phyloP scores from a whole-genome alignment of 805 yeast species.

The Metschnikowia santaceciliae region DNA sequence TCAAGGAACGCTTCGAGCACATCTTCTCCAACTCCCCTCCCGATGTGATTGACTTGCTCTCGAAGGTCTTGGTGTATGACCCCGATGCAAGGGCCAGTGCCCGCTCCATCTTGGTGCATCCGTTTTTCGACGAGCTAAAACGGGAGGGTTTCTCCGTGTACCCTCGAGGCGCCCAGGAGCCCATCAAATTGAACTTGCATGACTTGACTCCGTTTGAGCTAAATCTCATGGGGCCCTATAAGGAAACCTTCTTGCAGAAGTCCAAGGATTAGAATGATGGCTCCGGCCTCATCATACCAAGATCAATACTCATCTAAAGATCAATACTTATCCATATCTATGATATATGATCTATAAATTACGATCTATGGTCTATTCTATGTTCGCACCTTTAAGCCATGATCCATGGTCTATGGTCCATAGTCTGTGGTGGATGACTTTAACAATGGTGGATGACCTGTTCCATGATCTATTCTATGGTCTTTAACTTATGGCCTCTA shows the following conservation, averaged over 20 bases:
- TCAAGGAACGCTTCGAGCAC: conserved; percentile 45
- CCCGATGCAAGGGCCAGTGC: conserved; percentile 83
- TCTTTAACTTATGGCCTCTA: too few relatives aligned
- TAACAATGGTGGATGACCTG: too few relatives aligned
- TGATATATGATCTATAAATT: too few relatives aligned
- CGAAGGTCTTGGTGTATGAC: conserved; percentile 81
- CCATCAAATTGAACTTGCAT: conserved; percentile 48
- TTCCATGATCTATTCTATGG: too few relatives aligned
- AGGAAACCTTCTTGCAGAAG: conserved; percentile 27
- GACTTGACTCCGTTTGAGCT: conserved; percentile 70
- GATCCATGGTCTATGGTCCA: too few relatives aligned
- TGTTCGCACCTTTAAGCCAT: too few relatives aligned
- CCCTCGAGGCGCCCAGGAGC: conserved; percentile 49
- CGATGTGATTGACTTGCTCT: conserved; percentile 80
- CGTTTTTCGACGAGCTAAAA: conserved; percentile 84
- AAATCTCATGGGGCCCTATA: conserved; percentile 42
- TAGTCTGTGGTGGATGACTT: too few relatives aligned
- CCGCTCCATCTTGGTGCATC: conserved; percentile 77
- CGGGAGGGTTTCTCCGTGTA: conserved; percentile 46
- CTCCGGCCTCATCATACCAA: background rate
- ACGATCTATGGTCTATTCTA: too few relatives aligned
- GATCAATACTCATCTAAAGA: background rate
- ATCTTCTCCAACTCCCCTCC: conserved; percentile 67
- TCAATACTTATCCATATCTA: background rate
- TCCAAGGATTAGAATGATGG: background rate